A percentile compares a stretch with the other conserved stretches of the same genome.
These are phyloP conservation scores for Zanthoxylum bungeanum DNA, from an alignment of 345 rosid genomes.

Conservation along the genomic window DNA sequence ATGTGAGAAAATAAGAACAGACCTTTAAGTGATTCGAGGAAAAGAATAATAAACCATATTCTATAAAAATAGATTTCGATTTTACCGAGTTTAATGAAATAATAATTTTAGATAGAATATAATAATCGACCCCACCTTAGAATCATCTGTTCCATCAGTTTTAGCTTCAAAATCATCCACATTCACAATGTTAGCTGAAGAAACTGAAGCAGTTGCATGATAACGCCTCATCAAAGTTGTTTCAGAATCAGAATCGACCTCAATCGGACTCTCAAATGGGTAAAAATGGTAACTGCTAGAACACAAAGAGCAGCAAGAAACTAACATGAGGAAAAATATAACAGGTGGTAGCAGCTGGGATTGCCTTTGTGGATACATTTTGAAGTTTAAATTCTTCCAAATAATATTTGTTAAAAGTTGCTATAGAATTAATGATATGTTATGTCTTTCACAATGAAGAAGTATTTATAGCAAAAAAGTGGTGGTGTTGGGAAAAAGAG, in stretches of 20 bases:
- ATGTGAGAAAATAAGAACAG: no score
- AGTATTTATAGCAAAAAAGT: constrained; percentile 14
- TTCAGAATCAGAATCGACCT: background rate
- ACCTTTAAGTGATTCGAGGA: no score
- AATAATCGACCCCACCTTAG: no score
- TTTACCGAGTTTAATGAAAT: no score
- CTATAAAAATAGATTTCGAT: no score
- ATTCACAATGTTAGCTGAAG: constrained; percentile 29
- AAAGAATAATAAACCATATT: no score
- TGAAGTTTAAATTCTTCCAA: no score
- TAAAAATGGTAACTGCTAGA: constrained; percentile 14
- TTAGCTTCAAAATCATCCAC: constrained; percentile 56
- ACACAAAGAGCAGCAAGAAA: constrained; percentile 15
- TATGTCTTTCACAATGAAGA: no score
- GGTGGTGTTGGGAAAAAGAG: background rate
- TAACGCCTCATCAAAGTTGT: background rate
- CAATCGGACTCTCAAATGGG: no score
- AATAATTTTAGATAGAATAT: no score
- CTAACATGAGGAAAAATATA: background rate
- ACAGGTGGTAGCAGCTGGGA: no score
- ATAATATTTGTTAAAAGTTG: background rate
- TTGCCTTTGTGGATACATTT: no score
- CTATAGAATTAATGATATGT: background rate
- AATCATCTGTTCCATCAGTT: constrained; percentile 55
- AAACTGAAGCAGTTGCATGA: background rate